Evolutionary conservation across 768 basidiomycete species (phyloP).

Genomic region (Kwoniella dendrophila): DNA sequence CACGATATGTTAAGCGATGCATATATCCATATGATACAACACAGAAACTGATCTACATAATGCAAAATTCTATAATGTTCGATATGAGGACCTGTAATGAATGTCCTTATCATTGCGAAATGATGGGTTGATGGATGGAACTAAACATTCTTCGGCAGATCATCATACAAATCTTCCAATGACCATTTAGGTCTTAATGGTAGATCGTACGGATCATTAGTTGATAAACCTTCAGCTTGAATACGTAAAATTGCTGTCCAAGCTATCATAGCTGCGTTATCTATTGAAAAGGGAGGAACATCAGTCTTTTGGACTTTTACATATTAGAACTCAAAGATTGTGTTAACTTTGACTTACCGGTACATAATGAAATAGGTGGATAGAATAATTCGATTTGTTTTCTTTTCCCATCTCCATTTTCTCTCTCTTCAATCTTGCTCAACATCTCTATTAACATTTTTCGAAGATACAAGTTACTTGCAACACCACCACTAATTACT

Average conservation of each 20-base stretch:
- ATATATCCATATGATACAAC: no score
- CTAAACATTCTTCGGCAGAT: no score
- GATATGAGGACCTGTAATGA: no score
- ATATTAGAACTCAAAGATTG: background rate
- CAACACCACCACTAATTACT: slow-evolving; percentile 90
- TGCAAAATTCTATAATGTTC: no score
- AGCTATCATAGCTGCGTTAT: slow-evolving; percentile 96
- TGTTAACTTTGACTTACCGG: slow-evolving; percentile 62
- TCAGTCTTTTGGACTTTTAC: no score
- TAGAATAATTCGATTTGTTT: slow-evolving; percentile 62
- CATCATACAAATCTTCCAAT: slow-evolving; percentile 64
- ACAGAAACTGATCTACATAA: no score
- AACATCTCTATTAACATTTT: slow-evolving; percentile 43
- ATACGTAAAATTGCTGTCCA: slow-evolving; percentile 88
- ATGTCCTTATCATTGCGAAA: no score
- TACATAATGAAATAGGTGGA: slow-evolving; percentile 78
- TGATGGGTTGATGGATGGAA: no score
- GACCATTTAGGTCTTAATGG: slow-evolving; percentile 74
- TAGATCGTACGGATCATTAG: slow-evolving; percentile 66
- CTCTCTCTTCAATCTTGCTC: background rate
- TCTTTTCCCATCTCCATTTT: background rate
- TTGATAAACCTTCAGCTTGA: slow-evolving; percentile 60
- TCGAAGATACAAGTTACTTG: slow-evolving; percentile 73
- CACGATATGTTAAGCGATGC: no score
- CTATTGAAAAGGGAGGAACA: no score